Base-by-base conservation (phyloP, 768 basidiomycete species). In the Melanogaster broomeanus region DNA sequence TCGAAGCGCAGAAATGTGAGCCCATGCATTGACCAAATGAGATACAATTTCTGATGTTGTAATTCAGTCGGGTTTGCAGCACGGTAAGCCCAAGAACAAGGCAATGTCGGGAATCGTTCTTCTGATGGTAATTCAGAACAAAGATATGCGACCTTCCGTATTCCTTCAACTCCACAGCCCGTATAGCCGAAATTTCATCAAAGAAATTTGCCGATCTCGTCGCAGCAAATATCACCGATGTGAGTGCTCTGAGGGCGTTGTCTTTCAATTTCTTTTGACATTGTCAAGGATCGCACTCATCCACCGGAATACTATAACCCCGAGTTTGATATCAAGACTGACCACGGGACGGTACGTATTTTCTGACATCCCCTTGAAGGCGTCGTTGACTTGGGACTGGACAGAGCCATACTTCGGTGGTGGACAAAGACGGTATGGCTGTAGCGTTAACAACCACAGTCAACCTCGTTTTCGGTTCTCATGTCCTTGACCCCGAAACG, bases 401-500 rank as follows among this genome's bases (percentile, higher is more conserved):
- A 49, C 61, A 93, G 84, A 94, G 92, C 50, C 95, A 98, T 63
- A 79, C 88, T 6, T 91, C 89, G 6, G 79, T 87, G 8, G 73
- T 96, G 6, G 96, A 98, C 70, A 77, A 78, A 59, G 75, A 87
- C 61, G 93, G 93, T 18, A 93, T 95, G 81, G 93, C 88, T 0
- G 91, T 93, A 6, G 69, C 88, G 15, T 62, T 98, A 30, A 97
- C 95, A 2, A 87, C 90, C 4, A 95, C 95, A 0, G 86, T 98
- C 41, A 98, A 98, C 66, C 70, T 87, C 0, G 74, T 95, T 16
- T 98, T 96, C 68, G 96, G 95, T 15, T 94, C 91, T 3, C 81
- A 78, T 50, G 90, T 98, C 1, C 75, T 96, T 57, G 93, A 96
- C 68, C 80, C 88, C 0, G 79, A 84, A 45, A 97, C 94, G 0